phyloP scores from a whole-genome alignment of 306 rosid genomes.

The Vigna nakashimae region DNA sequence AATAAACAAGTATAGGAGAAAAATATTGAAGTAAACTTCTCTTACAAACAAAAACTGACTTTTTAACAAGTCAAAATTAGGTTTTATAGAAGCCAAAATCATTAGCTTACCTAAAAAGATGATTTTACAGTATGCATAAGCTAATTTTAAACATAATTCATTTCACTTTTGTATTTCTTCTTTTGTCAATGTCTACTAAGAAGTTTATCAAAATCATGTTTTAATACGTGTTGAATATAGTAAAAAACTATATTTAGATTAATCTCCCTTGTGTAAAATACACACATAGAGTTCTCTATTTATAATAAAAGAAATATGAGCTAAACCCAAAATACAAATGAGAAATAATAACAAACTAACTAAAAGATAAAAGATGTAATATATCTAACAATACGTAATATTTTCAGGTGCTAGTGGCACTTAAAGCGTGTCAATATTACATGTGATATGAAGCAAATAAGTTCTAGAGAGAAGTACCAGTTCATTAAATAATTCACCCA shows the following conservation, averaged over 20 bases:
- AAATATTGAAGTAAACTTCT: background rate
- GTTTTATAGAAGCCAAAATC: background rate
- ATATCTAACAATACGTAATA: too few relatives aligned
- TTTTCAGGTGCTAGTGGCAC: background rate
- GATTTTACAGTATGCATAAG: background rate
- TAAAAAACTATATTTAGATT: too few relatives aligned
- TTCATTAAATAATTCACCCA: conserved; percentile 59
- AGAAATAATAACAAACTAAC: too few relatives aligned
- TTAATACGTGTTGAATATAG: too few relatives aligned
- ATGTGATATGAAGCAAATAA: conserved; percentile 28
- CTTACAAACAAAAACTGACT: background rate
- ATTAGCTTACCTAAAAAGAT: too few relatives aligned
- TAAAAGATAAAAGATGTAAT: too few relatives aligned
- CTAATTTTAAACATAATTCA: background rate
- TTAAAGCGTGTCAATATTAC: background rate
- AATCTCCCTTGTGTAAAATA: too few relatives aligned
- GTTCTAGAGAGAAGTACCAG: conserved; percentile 49
- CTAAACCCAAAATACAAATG: too few relatives aligned
- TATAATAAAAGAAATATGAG: too few relatives aligned
- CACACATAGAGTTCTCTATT: too few relatives aligned
- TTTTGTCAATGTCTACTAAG: background rate
- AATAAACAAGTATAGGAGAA: background rate
- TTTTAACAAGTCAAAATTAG: background rate
- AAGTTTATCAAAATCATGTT: background rate
- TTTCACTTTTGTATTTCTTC: background rate